These are phyloP conservation scores for Fusarium compactum DNA, from an alignment of 2,329 filamentous ascomycete genomes.

Conservation along the genomic window DNA sequence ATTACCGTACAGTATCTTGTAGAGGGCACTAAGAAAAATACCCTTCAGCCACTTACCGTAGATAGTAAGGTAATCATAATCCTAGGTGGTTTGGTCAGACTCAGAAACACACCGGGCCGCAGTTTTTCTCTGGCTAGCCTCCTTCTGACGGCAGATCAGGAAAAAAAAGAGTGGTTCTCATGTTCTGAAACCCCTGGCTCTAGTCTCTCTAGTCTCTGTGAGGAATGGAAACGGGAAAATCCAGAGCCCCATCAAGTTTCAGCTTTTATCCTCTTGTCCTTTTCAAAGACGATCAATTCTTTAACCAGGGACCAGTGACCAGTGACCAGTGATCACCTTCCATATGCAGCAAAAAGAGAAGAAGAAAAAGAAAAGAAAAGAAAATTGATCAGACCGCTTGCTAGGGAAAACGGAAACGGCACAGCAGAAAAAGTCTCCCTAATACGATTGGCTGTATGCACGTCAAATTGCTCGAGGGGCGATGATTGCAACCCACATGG, in stretches of 20 bases:
- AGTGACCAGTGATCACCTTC: conserved; percentile 4
- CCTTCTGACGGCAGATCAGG: conserved; percentile 29
- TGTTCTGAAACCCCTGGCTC: conserved; percentile 27
- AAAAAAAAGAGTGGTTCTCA: conserved; percentile 24
- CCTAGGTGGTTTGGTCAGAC: conserved; percentile 1
- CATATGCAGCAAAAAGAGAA: conserved; percentile 13
- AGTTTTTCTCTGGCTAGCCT: conserved; percentile 24
- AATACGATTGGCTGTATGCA: conserved; percentile 32
- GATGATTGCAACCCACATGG: conserved; percentile 28
- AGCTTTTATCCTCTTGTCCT: conserved; percentile 20
- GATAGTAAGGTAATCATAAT: neutral
- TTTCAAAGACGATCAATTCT: neutral
- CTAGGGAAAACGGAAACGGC: neutral
- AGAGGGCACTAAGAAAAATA: neutral
- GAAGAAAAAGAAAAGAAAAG: neutral
- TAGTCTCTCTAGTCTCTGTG: neutral
- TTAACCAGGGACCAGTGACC: neutral
- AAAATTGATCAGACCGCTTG: conserved; percentile 8
- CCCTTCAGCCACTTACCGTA: conserved; percentile 20
- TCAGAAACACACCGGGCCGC: conserved; percentile 28
- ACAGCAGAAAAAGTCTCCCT: conserved; percentile 13
- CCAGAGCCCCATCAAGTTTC: conserved; percentile 33
- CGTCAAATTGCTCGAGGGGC: conserved; percentile 43
- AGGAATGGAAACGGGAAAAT: conserved; percentile 16
- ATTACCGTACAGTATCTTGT: neutral